phyloP scores from a whole-genome alignment of 176 grass and related monocot species.

The Oryza coarctata region DNA sequence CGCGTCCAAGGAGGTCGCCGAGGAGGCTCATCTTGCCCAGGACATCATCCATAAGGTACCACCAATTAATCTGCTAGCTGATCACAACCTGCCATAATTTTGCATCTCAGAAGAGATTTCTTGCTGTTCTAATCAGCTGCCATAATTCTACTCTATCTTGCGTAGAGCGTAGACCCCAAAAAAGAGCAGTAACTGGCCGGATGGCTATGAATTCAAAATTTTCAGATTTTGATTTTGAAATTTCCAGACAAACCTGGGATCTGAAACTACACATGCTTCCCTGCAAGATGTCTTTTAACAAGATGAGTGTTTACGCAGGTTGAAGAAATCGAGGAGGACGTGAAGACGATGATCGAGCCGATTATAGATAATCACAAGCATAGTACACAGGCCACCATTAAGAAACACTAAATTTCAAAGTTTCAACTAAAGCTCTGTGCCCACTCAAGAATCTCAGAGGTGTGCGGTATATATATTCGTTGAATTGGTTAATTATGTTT shows the following conservation, averaged over 20 bases:
- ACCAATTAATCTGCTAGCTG: too few relatives aligned
- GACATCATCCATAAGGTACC: constrained; percentile 68
- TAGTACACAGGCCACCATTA: not conserved
- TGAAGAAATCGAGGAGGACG: constrained; percentile 51
- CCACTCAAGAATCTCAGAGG: too few relatives aligned
- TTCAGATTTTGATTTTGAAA: not conserved
- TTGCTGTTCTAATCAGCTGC: too few relatives aligned
- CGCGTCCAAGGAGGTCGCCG: constrained; percentile 47
- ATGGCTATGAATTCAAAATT: not conserved
- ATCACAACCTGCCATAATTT: too few relatives aligned
- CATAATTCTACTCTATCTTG: too few relatives aligned
- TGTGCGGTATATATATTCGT: too few relatives aligned
- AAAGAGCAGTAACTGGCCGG: too few relatives aligned
- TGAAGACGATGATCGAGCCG: constrained; percentile 42
- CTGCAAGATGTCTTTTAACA: not conserved
- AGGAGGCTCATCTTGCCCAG: constrained; percentile 57
- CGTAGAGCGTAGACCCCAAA: not conserved
- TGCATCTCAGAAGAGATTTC: too few relatives aligned
- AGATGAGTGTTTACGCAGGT: constrained; percentile 20
- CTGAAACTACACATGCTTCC: not conserved
- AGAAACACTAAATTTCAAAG: not conserved
- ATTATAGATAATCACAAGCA: constrained; percentile 28
- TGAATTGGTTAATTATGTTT: not conserved
- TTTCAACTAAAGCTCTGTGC: too few relatives aligned
- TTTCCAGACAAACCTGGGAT: too few relatives aligned